A percentile compares a stretch with the other conserved stretches of the same genome.
phyloP scores from a whole-genome alignment of 1,139 yeast genomes.

The Fermentozyma sake region DNA sequence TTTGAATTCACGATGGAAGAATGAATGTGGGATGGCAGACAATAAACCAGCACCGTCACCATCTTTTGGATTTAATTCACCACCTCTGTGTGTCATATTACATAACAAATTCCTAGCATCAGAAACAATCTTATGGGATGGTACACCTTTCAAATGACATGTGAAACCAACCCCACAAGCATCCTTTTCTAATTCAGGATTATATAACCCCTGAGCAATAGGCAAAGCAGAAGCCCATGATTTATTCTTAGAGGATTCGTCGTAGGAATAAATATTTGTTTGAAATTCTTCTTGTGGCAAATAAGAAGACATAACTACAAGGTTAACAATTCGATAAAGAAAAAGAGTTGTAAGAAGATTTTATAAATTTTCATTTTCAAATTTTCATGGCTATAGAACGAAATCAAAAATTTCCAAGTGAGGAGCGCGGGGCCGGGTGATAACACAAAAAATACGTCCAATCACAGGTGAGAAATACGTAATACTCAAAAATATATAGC shows the following conservation, averaged over 20 bases:
- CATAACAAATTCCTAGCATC: conserved; percentile 86
- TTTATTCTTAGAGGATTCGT: conserved; percentile 71
- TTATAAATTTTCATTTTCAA: too few species aligned
- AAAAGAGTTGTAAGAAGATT: too few species aligned
- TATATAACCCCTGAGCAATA: conserved; percentile 81
- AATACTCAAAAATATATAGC: too few species aligned
- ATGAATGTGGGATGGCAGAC: conserved; percentile 86
- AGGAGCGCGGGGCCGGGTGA: too few species aligned
- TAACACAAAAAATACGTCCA: too few species aligned
- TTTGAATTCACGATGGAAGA: conserved; percentile 79
- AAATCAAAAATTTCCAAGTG: too few species aligned
- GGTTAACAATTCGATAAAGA: too few species aligned
- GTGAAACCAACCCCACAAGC: conserved; percentile 99
- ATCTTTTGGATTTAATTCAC: conserved; percentile 92
- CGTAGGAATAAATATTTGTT: conserved; percentile 55
- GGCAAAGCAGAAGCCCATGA: conserved; percentile 95
- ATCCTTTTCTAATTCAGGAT: conserved; percentile 91
- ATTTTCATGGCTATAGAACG: too few species aligned
- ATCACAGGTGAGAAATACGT: too few species aligned
- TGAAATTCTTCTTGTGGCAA: conserved; percentile 38
- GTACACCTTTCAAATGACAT: conserved; percentile 84
- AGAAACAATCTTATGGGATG: conserved; percentile 88
- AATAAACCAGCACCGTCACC: conserved; percentile 99
- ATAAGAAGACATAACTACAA: conserved; percentile 22
- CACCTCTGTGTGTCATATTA: conserved; percentile 99